These are phyloP conservation scores for Raffaelea albimanens DNA, from an alignment of 2,329 filamentous ascomycete genomes.

Conservation along the genomic window DNA sequence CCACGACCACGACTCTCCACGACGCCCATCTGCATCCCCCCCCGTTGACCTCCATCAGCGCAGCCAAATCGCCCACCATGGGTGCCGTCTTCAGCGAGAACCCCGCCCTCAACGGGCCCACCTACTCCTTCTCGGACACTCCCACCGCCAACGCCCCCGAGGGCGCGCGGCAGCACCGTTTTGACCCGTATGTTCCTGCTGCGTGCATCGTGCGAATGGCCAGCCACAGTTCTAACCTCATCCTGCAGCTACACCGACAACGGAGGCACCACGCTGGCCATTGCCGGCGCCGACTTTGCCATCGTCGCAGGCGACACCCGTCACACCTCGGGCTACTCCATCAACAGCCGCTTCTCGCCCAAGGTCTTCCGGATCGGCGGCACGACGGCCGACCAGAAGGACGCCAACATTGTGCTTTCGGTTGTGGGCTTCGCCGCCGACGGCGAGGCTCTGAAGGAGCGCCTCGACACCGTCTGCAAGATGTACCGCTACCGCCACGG, in stretches of 20 bases:
- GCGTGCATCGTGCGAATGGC: background rate
- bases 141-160: constrained; percentile 45
- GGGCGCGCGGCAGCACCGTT: constrained; percentile 61
- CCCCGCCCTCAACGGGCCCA: constrained; percentile 58
- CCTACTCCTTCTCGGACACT: constrained; percentile 57
- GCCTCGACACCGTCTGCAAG: constrained; percentile 89
- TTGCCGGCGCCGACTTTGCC: constrained; percentile 86
- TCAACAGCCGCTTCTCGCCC: constrained; percentile 91
- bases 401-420: constrained; percentile 79
- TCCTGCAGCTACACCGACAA: constrained; percentile 82
- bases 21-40: background rate
- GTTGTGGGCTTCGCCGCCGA: constrained; percentile 96
- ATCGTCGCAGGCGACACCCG: constrained; percentile 97
- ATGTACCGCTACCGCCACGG: constrained; percentile 98
- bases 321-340: constrained; percentile 92
- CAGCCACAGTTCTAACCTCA: background rate
- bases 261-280: constrained; percentile 90
- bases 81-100: constrained; percentile 62
- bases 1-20: background rate
- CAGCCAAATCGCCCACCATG: constrained; percentile 40
- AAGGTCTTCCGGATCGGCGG: constrained; percentile 98
- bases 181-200: constrained; percentile 69
- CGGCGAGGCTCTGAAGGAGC: constrained; percentile 86
- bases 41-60: too few species aligned
- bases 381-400: constrained; percentile 73